Conservation (phyloP, 1,139 yeast species). For the Pichia sp. region DNA sequence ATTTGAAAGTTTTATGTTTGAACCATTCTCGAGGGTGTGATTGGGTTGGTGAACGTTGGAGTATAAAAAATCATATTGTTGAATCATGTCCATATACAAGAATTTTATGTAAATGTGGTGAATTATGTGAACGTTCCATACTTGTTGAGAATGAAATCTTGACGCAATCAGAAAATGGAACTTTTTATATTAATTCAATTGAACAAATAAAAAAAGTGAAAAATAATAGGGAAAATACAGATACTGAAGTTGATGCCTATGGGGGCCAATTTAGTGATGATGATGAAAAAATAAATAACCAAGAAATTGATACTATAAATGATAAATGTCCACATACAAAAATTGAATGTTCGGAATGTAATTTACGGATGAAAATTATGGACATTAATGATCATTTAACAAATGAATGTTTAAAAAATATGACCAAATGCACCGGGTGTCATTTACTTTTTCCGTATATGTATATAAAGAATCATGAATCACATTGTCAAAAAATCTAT, state of each 20-base stretch:
- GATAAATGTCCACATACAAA: slow-evolving; percentile 35
- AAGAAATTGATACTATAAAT: no score
- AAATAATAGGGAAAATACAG: background rate
- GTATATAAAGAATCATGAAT: slow-evolving; percentile 28
- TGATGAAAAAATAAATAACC: no score
- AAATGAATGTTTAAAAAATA: slow-evolving; percentile 38
- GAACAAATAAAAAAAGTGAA: background rate
- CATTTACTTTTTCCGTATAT: slow-evolving; percentile 27
- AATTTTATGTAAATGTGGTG: slow-evolving; percentile 35
- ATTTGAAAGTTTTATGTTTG: slow-evolving; percentile 51
- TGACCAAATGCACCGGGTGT: slow-evolving; percentile 30
- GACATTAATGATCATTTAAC: slow-evolving; percentile 34
- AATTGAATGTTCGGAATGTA: slow-evolving; percentile 39
- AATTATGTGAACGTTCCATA: slow-evolving; percentile 18
- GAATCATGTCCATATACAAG: slow-evolving; percentile 48
- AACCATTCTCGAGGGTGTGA: slow-evolving; percentile 50
- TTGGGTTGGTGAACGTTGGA: slow-evolving; percentile 58
- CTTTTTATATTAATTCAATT: background rate
- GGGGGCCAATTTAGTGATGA: slow-evolving; percentile 1
- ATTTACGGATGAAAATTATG: slow-evolving; percentile 30
- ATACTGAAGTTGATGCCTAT: slow-evolving; percentile 10
- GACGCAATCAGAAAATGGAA: background rate
- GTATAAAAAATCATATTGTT: slow-evolving; percentile 45
- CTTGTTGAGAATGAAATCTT: slow-evolving; percentile 7
- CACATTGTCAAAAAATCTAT: slow-evolving; percentile 31